These are phyloP conservation scores for Coemansia sp. DNA, from an alignment of 192 early-diverging fungal species.

Conservation along the genomic window DNA sequence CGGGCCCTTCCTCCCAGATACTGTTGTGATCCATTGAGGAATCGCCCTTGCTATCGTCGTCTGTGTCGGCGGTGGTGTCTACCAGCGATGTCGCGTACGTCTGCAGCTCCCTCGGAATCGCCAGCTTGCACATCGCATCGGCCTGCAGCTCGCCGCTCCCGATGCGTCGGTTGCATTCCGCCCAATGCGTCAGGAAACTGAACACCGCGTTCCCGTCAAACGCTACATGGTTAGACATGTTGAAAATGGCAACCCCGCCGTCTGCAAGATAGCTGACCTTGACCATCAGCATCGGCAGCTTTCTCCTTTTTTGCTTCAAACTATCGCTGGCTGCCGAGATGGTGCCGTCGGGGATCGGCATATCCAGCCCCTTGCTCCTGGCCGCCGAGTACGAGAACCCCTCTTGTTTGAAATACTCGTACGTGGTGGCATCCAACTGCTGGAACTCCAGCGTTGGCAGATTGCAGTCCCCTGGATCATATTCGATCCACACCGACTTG, in stretches of 20 bases:
- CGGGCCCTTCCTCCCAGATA: background rate
- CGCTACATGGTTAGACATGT: conserved; percentile 46
- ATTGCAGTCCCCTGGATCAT: conserved; percentile 19
- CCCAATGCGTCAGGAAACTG: conserved; percentile 45
- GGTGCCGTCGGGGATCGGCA: conserved; percentile 34
- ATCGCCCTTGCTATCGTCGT: too few relatives aligned
- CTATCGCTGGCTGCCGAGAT: background rate
- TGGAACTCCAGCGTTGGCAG: conserved; percentile 40
- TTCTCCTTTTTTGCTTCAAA: background rate
- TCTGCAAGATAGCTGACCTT: conserved; percentile 39
- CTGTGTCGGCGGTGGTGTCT: background rate
- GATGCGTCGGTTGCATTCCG: conserved; percentile 20
- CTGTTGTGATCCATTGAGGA: background rate
- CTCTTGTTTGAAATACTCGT: conserved; percentile 7
- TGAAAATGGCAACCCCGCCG: conserved; percentile 35
- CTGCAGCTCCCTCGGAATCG: conserved; percentile 15
- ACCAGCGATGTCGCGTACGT: background rate
- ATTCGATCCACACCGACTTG: conserved; percentile 22
- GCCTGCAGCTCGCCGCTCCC: background rate
- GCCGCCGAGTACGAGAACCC: conserved; percentile 33
- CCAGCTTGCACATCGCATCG: background rate
- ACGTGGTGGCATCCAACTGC: conserved; percentile 2
- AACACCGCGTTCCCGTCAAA: conserved; percentile 52
- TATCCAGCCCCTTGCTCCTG: conserved; percentile 13
- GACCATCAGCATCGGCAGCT: conserved; percentile 44